phyloP scores from a whole-genome alignment of 768 basidiomycete species.

The Pisolithus albus region DNA sequence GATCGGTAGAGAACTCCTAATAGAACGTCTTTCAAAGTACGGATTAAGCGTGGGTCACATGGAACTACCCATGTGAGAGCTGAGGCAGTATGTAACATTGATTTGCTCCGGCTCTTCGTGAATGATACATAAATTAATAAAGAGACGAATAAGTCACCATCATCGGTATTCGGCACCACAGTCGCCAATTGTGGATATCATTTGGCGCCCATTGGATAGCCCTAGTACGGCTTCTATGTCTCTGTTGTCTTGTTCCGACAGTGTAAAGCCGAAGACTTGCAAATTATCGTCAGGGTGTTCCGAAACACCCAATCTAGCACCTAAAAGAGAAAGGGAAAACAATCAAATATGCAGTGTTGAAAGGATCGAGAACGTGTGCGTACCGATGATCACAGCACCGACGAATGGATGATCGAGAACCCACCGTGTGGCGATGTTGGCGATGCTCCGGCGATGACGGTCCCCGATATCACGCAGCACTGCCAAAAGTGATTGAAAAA shows the following conservation, averaged over 20 bases:
- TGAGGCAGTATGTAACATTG: too few relatives aligned
- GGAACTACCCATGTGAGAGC: too few relatives aligned
- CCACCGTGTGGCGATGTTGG: conserved; percentile 79
- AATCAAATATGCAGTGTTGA: conserved; percentile 2
- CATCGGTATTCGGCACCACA: conserved; percentile 81
- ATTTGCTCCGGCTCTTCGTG: too few relatives aligned
- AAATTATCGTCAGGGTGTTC: conserved; percentile 68
- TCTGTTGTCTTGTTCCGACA: conserved; percentile 49
- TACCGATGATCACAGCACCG: conserved; percentile 75
- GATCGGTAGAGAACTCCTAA: too few relatives aligned
- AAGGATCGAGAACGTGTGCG: not conserved
- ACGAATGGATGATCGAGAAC: conserved; percentile 73
- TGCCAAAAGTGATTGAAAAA: conserved; percentile 62
- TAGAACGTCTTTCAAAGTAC: too few relatives aligned
- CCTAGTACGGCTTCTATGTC: conserved; percentile 59
- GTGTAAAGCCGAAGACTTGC: conserved; percentile 50
- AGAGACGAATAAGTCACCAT: not conserved
- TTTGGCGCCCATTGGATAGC: conserved; percentile 51
- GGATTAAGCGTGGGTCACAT: too few relatives aligned
- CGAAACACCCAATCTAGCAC: conserved; percentile 66
- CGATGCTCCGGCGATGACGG: conserved; percentile 60
- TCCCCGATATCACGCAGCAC: conserved; percentile 60
- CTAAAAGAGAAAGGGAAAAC: conserved; percentile 28
- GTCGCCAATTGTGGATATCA: conserved; percentile 70
- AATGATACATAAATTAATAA: too few relatives aligned